A percentile compares a stretch with the other conserved stretches of the same genome.
Conservation (phyloP, 2,329 filamentous ascomycete genomes). For the Macrophomina phaseolina region DNA sequence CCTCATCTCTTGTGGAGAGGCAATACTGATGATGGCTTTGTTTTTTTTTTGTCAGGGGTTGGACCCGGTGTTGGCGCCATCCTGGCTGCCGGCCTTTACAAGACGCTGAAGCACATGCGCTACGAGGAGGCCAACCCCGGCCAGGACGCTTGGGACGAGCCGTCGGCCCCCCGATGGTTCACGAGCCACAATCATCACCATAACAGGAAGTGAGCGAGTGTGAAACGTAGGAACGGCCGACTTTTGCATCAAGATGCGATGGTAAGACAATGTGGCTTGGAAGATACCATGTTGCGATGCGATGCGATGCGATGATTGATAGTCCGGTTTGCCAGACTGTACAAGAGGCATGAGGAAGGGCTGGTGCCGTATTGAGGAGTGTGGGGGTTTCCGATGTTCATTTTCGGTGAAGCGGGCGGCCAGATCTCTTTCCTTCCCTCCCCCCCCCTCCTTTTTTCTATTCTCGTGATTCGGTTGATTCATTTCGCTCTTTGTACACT, state of each 20-base stretch:
- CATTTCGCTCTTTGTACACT: too few species aligned
- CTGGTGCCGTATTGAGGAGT: too few species aligned
- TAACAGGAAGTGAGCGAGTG: background rate
- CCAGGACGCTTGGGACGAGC: conserved; percentile 36
- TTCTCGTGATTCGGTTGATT: too few species aligned
- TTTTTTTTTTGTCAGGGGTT: conserved; percentile 34
- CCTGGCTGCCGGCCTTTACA: conserved; percentile 57
- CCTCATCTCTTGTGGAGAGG: background rate
- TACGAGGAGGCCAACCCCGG: conserved; percentile 46
- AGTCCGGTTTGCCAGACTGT: too few species aligned
- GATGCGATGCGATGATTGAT: too few species aligned
- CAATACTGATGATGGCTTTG: background rate
- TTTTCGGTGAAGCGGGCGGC: background rate
- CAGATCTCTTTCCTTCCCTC: background rate
- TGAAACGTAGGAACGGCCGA: background rate
- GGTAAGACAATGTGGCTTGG: background rate
- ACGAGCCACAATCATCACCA: background rate
- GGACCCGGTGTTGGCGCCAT: conserved; percentile 54
- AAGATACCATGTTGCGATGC: background rate
- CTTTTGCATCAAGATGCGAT: background rate
- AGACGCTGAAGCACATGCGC: conserved; percentile 51
- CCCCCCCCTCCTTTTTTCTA: background rate
- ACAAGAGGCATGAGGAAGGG: too few species aligned
- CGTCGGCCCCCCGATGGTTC: background rate
- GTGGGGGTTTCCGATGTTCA: too few species aligned